Base-by-base conservation (phyloP, 2,329 filamentous ascomycete genomes). In the Amauroascus verrucosus region DNA sequence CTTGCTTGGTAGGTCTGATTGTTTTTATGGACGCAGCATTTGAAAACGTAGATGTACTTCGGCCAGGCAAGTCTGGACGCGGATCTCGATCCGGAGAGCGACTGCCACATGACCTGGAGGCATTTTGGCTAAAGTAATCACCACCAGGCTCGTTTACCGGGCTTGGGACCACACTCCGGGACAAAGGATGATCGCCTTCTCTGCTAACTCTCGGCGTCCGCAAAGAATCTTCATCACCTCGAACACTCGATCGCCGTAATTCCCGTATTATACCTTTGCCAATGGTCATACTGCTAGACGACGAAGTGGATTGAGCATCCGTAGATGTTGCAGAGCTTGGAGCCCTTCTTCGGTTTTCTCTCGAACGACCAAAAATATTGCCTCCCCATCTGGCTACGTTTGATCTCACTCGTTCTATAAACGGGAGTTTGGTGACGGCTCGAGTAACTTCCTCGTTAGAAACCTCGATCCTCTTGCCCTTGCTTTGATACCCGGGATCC, bases 371-470 rank as follows among this genome's bases (percentile, higher is more conserved):
- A 40, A 77, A 68, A 54, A 75, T 75, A 47, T 83, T 82, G 16
- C 77, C 79, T 1, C 74, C 75, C 51, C 81, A 86, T 67, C 82
- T 86, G 43, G 81, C 79, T 44, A 94, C 79, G 37, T 82, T 86
- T 11, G 86, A 94, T 45, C 83, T 82, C 48, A 93, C 86, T 32
- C 88, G 84, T 64, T 95, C 88, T 18, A 97, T 77, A 57, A 96
- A 82, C 6, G 85, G 90, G 48, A 96, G 81, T 33, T 90, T 90
- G 14, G 95, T 85, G 53, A 98, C 93, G 54, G 93, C 93, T 53
- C 83, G 81, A 44, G 88, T 90, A 63, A 98, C 82, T 70, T 98
- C 93, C 64, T 83, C 83, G 60, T 88, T 88, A 55, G 95, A 90
- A 46, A 97, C 88, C 67, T 96, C 85, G 62, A 98, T 97, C 69